Evolutionary conservation across 108 stramenopile species (phyloP).

Genomic region (Nitzschia sp.): DNA sequence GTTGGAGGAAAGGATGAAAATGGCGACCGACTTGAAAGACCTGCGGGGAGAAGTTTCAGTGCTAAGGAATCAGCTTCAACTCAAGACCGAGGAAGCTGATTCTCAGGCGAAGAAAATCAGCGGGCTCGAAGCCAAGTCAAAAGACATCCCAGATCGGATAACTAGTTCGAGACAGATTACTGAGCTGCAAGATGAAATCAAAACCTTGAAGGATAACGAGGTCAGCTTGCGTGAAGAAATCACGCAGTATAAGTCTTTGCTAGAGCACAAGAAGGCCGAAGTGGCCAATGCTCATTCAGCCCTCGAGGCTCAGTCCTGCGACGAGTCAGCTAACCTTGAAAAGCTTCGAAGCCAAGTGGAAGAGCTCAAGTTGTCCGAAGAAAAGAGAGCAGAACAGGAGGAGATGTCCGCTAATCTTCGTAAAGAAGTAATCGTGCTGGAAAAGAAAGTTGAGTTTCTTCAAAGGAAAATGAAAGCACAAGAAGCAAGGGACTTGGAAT

Average conservation of each 20-base stretch:
- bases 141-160: neutral
- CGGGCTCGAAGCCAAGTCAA: neutral
- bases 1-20: neutral
- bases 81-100: conserved; percentile 9
- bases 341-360: neutral
- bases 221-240: neutral
- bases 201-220: neutral
- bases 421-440: conserved; percentile 1
- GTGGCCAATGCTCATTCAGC: neutral
- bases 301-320: neutral
- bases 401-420: neutral
- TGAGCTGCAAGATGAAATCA: conserved; percentile 1
- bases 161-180: neutral
- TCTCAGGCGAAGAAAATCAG: conserved; percentile 6
- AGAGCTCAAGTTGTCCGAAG: neutral
- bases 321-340: neutral
- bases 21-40: neutral
- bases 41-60: neutral
- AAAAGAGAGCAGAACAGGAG: neutral
- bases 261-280: neutral
- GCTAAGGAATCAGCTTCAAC: conserved; percentile 4
- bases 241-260: neutral
- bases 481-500: neutral
- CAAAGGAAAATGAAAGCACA: neutral
- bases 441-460: neutral